Evolutionary conservation across 2,329 filamentous ascomycete species (phyloP).

Genomic region (Chaetomium strumarium): DNA sequence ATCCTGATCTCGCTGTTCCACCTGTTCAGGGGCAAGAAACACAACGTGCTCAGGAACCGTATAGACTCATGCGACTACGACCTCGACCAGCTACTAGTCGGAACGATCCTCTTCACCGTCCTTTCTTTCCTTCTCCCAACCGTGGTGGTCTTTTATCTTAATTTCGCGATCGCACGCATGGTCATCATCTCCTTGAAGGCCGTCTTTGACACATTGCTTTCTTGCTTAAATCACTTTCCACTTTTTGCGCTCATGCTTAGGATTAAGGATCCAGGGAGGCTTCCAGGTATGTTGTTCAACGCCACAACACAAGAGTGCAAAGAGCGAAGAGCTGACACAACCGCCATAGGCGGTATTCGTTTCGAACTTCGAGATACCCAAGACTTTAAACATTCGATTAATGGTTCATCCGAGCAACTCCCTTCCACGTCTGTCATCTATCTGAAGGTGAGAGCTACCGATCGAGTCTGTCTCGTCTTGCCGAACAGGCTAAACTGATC

Average conservation of each 20-base stretch:
- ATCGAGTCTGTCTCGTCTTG: background rate
- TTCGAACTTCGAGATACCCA: conserved; percentile 81
- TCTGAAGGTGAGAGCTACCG: conserved; percentile 58
- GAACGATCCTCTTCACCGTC: conserved; percentile 92
- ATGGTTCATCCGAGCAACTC: conserved; percentile 37
- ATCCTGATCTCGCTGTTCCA: conserved; percentile 98
- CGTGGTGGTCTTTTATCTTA: conserved; percentile 92
- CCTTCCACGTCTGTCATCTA: conserved; percentile 75
- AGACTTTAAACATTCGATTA: conserved; percentile 39
- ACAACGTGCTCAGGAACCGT: conserved; percentile 92
- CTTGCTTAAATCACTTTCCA: conserved; percentile 94
- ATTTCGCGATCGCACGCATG: conserved; percentile 92
- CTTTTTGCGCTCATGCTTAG: conserved; percentile 95
- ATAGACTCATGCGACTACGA: conserved; percentile 99
- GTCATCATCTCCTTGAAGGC: conserved; percentile 91
- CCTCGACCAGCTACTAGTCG: conserved; percentile 89
- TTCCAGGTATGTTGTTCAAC: conserved; percentile 61
- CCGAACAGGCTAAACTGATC: conserved; percentile 11
- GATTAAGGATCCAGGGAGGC: conserved; percentile 82
- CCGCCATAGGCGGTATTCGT: conserved; percentile 65
- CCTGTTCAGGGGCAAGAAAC: conserved; percentile 94
- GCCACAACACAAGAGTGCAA: background rate
- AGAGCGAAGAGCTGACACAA: conserved; percentile 8
- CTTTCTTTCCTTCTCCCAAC: conserved; percentile 93
- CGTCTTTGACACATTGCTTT: conserved; percentile 81